Evolutionary conservation across 2,329 filamentous ascomycete species (phyloP).

Genomic region (Pseudopyricularia cyperi): DNA sequence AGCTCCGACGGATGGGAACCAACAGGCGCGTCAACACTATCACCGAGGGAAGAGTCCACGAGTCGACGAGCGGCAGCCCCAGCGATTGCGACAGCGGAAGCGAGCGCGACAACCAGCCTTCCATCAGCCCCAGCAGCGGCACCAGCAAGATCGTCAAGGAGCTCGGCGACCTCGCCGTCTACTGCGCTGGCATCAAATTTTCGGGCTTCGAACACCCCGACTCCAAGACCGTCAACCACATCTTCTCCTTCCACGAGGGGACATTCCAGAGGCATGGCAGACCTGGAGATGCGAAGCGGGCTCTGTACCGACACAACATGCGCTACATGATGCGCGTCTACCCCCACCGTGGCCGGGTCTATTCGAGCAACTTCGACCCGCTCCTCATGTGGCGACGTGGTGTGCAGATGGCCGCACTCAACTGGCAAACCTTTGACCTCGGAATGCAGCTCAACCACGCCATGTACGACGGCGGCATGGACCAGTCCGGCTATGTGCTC

Average conservation of each 20-base stretch:
- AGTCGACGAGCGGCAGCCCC: constrained; percentile 44
- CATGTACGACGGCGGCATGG: constrained; percentile 86
- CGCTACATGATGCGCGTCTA: constrained; percentile 89
- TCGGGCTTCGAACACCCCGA: constrained; percentile 64
- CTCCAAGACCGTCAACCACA: constrained; percentile 82
- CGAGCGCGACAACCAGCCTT: constrained; percentile 30
- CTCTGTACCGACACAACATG: constrained; percentile 82
- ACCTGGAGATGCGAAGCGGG: constrained; percentile 60
- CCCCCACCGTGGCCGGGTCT: constrained; percentile 67
- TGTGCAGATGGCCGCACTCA: constrained; percentile 94
- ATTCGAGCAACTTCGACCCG: constrained; percentile 89
- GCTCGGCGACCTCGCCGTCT: constrained; percentile 75
- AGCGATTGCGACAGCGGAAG: constrained; percentile 69
- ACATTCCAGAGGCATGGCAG: constrained; percentile 74
- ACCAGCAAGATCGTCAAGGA: constrained; percentile 75
- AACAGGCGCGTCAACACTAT: constrained; percentile 45
- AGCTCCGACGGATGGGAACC: constrained; percentile 31
- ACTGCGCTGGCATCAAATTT: constrained; percentile 66
- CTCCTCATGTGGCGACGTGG: constrained; percentile 88
- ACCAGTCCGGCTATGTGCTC: constrained; percentile 82
- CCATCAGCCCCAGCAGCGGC: constrained; percentile 36
- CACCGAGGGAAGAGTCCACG: constrained; percentile 41
- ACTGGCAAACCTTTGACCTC: constrained; percentile 96
- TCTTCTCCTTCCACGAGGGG: constrained; percentile 87
- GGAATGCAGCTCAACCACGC: constrained; percentile 94